A percentile compares a stretch with the other conserved stretches of the same genome.
These are phyloP conservation scores for Daucus carota DNA, from an alignment of 129 eudicot genomes.

Conservation along the genomic window DH1_v3.0 NC_030386.2:29433001-29433500, in stretches of 20 bases:
- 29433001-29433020: no score
- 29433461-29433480: not conserved
- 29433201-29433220: not conserved
- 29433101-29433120: no score
- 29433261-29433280: not conserved
- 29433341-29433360: not conserved
- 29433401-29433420: not conserved
- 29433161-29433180: no score
- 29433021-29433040: no score
- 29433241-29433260: not conserved
- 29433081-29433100: no score
- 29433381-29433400: not conserved
- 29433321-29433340: fast-evolving
- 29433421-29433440: not conserved
- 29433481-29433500: not conserved
- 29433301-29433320: not conserved
- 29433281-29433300: not conserved
- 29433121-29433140: no score
- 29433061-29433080: no score
- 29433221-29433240: not conserved
- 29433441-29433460: not conserved
- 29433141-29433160: no score
- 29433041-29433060: no score
- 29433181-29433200: not conserved
- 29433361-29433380: not conserved